These are phyloP conservation scores for Castanopsis chinensis DNA, from an alignment of 306 rosid genomes.

Conservation along the genomic window DNA sequence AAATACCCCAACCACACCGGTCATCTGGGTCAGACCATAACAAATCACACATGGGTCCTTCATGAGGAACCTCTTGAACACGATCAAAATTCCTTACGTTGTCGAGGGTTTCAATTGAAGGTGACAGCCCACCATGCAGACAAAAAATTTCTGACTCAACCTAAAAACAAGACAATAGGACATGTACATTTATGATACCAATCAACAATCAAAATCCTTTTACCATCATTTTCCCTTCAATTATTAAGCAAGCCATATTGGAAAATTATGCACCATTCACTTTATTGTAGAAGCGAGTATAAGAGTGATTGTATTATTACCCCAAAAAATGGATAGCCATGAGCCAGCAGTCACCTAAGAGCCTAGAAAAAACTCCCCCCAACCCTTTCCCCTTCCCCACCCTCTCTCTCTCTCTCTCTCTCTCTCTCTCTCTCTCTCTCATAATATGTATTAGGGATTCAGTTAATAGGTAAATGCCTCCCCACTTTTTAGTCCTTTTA, in stretches of 20 bases:
- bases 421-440: neutral
- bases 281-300: conserved; percentile 6
- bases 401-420: neutral
- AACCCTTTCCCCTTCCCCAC: neutral
- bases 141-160: conserved; percentile 99
- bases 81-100: conserved; percentile 94
- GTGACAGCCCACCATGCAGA: conserved; percentile 96
- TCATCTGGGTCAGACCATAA: conserved; percentile 99
- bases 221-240: conserved; percentile 7
- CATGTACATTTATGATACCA: conserved; percentile 10
- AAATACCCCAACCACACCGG: conserved; percentile 99
- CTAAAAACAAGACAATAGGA: conserved; percentile 38
- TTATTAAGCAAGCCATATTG: neutral
- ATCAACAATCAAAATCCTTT: conserved; percentile 6
- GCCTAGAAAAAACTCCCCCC: neutral
- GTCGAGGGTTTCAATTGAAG: conserved; percentile 98
- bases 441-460: neutral
- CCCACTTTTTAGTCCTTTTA: neutral
- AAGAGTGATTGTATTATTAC: neutral
- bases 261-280: conserved; percentile 20
- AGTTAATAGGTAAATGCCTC: neutral
- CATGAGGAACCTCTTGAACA: conserved; percentile 99
- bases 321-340: neutral
- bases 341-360: neutral
- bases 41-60: conserved; percentile 99